Base-by-base conservation (phyloP, 2,329 filamentous ascomycete species). In the Plectosphaerella cucumerina region DNA sequence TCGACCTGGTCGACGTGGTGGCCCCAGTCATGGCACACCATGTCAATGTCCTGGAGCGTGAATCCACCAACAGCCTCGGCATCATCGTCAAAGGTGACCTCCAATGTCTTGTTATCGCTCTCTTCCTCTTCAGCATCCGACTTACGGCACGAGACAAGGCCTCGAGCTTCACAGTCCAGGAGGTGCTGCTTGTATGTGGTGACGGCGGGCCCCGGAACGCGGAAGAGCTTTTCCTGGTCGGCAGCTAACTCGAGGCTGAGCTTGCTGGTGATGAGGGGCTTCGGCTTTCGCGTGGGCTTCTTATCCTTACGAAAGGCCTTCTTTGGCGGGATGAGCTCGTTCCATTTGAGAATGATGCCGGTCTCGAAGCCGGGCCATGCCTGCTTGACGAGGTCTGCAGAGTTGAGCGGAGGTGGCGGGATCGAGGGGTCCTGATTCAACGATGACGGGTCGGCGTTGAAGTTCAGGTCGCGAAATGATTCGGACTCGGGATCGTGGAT, bases 11-110 rank as follows among this genome's bases (percentile, higher is more conserved):
- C 70, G 48, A 85, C 83, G 44, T 83, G 77, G 17, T 83, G 70
- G 50, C 89, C 85, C 88, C 90, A 97, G 65, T 97, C 90, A 53
- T 90, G 84, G 62, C 92, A 97, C 6, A 94, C 82, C 44, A 95
- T 82, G 51, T 89, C 84, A 50, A 99, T 82, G 61, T 97, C 92
- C 48, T 86, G 81, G 67, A 93, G 80, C 0, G 82, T 88, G 54
- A 89, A 82, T 2, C 89, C 90, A 31, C 85, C 89, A 17, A 94
- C 75, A 18, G 78, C 80, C 59, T 93, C 87, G 14, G 81, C 69
- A 45, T 82, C 78, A 0, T 76, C 77, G 3, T 77, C 76, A 21
- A 74, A 72, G 4, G 77, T 76, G 20, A 74, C 72, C 20, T 78
- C 76, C 10, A 78, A 59, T 17, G 26, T 37, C 22, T 48, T 31